A percentile compares a stretch with the other conserved stretches of the same genome.
Evolutionary conservation across 2,329 filamentous ascomycete species (phyloP).

Genomic region (Ceratocystis smalleyi): DNA sequence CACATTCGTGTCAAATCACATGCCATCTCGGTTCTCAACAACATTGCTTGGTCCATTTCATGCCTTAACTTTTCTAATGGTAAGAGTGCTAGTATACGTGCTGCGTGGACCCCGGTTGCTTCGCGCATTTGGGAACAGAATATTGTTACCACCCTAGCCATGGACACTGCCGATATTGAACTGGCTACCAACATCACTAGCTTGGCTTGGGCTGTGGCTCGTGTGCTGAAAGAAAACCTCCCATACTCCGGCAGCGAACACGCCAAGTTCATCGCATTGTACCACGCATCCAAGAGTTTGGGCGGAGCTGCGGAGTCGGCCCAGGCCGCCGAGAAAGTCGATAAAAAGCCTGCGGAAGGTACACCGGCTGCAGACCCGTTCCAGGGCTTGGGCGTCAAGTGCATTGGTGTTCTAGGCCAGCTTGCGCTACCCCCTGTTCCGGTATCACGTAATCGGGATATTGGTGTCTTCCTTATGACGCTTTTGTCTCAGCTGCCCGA

Average conservation of each 20-base stretch:
- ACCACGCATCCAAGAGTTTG: constrained; percentile 31
- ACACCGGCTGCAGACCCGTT: constrained; percentile 36
- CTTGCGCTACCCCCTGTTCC: constrained; percentile 42
- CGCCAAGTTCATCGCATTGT: constrained; percentile 48
- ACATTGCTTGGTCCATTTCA: constrained; percentile 51
- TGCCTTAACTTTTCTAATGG: constrained; percentile 42
- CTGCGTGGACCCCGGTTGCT: constrained; percentile 38
- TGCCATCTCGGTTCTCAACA: constrained; percentile 47
- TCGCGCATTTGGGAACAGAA: constrained; percentile 42
- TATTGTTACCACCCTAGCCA: constrained; percentile 40
- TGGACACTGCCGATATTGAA: constrained; percentile 45
- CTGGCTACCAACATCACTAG: constrained; percentile 49
- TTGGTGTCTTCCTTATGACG: constrained; percentile 47
- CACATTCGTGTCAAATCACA: constrained; percentile 33
- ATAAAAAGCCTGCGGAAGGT: constrained; percentile 11
- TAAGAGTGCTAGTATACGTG: constrained; percentile 36
- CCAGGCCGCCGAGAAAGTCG: constrained; percentile 19
- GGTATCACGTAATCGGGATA: constrained; percentile 40
- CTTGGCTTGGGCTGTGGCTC: constrained; percentile 49
- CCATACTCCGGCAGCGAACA: constrained; percentile 33
- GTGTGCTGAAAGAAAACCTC: constrained; percentile 28
- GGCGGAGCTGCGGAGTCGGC: constrained; percentile 23
- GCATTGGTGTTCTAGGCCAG: constrained; percentile 49
- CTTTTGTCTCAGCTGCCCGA: constrained; percentile 36
- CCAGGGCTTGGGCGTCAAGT: constrained; percentile 48